Evolutionary conservation across 1,139 yeast species (phyloP), one percentile per base, ranked within the genome.

Genomic region (Komagataea norvegica): DNA sequence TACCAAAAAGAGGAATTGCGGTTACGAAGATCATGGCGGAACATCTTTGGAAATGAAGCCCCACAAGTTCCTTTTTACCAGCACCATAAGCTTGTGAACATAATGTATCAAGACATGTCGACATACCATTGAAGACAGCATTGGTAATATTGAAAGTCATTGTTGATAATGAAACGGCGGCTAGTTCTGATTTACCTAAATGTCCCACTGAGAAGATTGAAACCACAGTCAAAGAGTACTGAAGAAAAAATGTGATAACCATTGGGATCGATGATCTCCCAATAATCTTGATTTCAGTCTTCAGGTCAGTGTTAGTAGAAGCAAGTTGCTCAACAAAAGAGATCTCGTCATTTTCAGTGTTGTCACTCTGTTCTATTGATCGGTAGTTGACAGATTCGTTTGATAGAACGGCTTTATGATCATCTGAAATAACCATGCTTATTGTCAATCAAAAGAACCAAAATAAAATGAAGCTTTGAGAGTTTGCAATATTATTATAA

Each of bases 201-300:
- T 83, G 84, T 6, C 95, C 94, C 5, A 82, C 91, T 5, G 84
- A 75, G 52, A 84, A 82, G 16, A 85, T 81, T 0, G 89, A 81
- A 1, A 91, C 88, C 37, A 83, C 81, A 0, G 89, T 79, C 42
- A 85, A 65, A 4, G 93, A 83, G 57, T 82, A 83, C 58, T 85
- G 95, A 34, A 86, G 65, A 31, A 82, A 60, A 49, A 85, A 84
- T 0, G 95, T 83, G 26, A 82, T 62, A 4, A 80, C 68, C 48
- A 82, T 61, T 0, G 91, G 91, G 5, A 75, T 47, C 0, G 89
- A 62, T 31, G 57, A 56, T 16, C 39, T 43, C 0, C 54, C 45
- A 22, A 62, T 48, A 16, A 54, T 57, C 32, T 47, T 45, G 3
- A 52, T 38, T 38, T 62, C 67, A 31, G 59, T 47, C 29, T 44